These are phyloP conservation scores for Pelagophyceae sp. DNA, from an alignment of 352 stramenopile genomes.

Conservation along the genomic window DNA sequence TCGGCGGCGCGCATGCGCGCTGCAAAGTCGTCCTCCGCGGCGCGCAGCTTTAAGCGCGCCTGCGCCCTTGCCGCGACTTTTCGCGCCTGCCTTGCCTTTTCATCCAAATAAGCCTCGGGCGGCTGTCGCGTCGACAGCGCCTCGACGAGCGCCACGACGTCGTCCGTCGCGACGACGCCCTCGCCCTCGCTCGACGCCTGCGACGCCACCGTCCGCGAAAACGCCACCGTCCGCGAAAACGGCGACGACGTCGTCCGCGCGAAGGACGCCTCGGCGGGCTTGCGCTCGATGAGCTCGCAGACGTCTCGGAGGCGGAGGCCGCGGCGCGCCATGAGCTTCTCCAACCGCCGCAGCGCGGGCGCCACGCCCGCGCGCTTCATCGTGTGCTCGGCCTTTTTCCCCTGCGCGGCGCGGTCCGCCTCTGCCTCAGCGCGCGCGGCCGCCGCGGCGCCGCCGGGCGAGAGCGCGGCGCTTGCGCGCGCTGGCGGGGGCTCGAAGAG, in stretches of 20 bases:
- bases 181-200: background rate
- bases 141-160: background rate
- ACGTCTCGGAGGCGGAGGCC: background rate
- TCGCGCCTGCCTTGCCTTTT: background rate
- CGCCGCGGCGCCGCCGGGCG: background rate
- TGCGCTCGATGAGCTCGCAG: constrained; percentile 1
- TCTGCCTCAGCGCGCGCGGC: background rate
- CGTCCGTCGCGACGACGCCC: background rate
- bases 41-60: background rate
- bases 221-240: too few species aligned
- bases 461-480: too few species aligned
- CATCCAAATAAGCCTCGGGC: background rate
- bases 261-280: background rate
- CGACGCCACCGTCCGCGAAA: too few species aligned
- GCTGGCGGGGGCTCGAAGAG: background rate
- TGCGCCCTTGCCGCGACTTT: background rate
- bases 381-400: background rate
- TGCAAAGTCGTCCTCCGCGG: background rate
- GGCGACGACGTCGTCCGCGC: background rate
- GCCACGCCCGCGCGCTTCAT: background rate
- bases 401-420: background rate
- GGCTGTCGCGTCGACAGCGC: background rate
- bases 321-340: background rate
- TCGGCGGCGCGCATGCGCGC: background rate
- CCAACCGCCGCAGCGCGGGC: background rate